Evolutionary conservation across 345 rosid species (phyloP).

Genomic region (Fremontodendron californicum): DNA sequence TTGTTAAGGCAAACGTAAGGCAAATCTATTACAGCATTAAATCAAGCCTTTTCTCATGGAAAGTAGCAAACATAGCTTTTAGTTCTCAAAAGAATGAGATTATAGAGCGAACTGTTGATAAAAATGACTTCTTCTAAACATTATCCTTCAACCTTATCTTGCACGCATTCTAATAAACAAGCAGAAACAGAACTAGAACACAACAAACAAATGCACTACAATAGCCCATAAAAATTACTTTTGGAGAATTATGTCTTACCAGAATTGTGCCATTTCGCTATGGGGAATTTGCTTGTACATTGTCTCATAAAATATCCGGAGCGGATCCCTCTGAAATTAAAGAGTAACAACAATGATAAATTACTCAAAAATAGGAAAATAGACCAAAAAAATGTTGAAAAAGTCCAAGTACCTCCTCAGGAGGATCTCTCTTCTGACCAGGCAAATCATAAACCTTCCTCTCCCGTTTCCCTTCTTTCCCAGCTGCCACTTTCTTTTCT

Average conservation of each 20-base stretch:
- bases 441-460: conserved; percentile 80
- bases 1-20: neutral
- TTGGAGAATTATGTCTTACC: conserved; percentile 45
- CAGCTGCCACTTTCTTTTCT: conserved; percentile 27
- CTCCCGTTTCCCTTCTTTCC: conserved; percentile 51
- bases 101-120: neutral
- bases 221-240: neutral
- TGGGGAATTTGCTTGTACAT: conserved; percentile 67
- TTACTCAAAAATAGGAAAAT: neutral
- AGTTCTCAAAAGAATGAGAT: neutral
- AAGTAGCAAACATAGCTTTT: neutral
- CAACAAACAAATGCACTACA: neutral
- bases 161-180: neutral
- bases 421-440: conserved; percentile 87
- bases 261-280: conserved; percentile 92
- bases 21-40: neutral
- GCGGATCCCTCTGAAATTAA: conserved; percentile 82
- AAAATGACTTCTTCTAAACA: neutral
- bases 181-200: neutral
- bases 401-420: conserved; percentile 57
- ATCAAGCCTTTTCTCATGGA: neutral
- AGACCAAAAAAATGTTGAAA: neutral
- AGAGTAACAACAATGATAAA: conserved; percentile 5
- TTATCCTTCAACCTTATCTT: neutral
- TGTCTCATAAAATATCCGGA: conserved; percentile 86